Percentiles rank a stretch among this genome's conserved stretches.
Conservation (phyloP, 129 eudicot species). For the Centaurea solstitialis region DNA sequence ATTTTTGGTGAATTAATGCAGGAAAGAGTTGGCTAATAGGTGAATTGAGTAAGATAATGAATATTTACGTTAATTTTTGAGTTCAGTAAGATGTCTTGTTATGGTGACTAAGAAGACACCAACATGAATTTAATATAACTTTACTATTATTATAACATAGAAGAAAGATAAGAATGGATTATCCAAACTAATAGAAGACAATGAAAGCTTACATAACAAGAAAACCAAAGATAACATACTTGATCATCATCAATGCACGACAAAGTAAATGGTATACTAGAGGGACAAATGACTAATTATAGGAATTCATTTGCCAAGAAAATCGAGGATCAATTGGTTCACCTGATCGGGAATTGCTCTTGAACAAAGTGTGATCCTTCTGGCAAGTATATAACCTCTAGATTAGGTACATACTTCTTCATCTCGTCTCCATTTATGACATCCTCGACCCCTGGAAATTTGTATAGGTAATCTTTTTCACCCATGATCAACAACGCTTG, state of each 20-base stretch:
- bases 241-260: background rate
- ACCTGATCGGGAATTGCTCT: slow-evolving; percentile 27
- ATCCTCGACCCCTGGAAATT: slow-evolving; percentile 21
- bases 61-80: no score
- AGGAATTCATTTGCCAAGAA: slow-evolving; percentile 10
- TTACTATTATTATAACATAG: background rate
- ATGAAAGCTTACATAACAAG: background rate
- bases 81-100: no score
- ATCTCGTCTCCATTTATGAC: slow-evolving; percentile 11
- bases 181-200: background rate
- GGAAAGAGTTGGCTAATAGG: no score
- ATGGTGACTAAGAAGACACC: no score
- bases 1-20: no score
- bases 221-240: background rate
- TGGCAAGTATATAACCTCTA: slow-evolving; percentile 21
- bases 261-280: background rate
- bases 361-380: slow-evolving; percentile 26
- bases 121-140: background rate
- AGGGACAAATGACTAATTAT: background rate
- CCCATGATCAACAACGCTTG: slow-evolving; percentile 26
- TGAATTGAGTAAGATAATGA: no score
- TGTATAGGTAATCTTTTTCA: slow-evolving; percentile 10
- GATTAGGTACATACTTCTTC: slow-evolving; percentile 22
- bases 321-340: slow-evolving; percentile 19
- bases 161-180: background rate